Conservation (phyloP, 805 yeast species). For the Saccharomycopsis vini region DNA sequence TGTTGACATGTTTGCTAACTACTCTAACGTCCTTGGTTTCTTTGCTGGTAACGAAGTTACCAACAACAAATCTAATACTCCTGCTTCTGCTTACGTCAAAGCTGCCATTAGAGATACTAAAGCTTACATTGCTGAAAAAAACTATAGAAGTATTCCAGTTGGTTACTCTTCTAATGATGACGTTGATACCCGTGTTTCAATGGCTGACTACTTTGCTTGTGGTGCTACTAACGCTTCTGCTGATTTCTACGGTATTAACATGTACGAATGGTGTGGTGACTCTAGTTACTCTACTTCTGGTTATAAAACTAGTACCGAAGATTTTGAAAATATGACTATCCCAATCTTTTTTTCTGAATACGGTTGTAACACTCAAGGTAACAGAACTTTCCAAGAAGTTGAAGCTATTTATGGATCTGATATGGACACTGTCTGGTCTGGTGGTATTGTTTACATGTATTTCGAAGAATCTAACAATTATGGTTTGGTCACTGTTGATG, state of each 20-base stretch:
- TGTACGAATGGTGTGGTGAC: constrained; percentile 83
- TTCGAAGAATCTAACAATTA: constrained; percentile 67
- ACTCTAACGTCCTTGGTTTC: constrained; percentile 81
- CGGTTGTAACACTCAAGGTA: constrained; percentile 63
- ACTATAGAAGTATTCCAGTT: constrained; percentile 76
- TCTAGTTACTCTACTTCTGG: constrained; percentile 55
- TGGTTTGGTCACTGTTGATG: constrained; percentile 55
- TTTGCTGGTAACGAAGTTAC: constrained; percentile 98
- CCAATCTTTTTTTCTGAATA: constrained; percentile 79
- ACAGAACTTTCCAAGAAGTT: constrained; percentile 70
- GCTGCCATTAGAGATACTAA: constrained; percentile 92
- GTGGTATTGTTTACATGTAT: constrained; percentile 85
- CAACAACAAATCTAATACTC: constrained; percentile 73
- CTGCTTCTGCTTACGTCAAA: constrained; percentile 89
- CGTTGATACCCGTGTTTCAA: constrained; percentile 60
- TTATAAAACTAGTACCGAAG: constrained; percentile 53
- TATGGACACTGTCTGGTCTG: constrained; percentile 83
- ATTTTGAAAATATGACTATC: constrained; percentile 55
- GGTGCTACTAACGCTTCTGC: constrained; percentile 52
- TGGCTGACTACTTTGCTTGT: constrained; percentile 83
- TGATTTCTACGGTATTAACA: constrained; percentile 81
- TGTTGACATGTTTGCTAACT: constrained; percentile 68
- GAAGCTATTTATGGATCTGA: constrained; percentile 50
- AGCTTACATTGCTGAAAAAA: constrained; percentile 54
- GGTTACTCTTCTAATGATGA: constrained; percentile 94